These are phyloP conservation scores for Pleurotus platypus DNA, from an alignment of 768 basidiomycete species.

Conservation along the genomic window DNA sequence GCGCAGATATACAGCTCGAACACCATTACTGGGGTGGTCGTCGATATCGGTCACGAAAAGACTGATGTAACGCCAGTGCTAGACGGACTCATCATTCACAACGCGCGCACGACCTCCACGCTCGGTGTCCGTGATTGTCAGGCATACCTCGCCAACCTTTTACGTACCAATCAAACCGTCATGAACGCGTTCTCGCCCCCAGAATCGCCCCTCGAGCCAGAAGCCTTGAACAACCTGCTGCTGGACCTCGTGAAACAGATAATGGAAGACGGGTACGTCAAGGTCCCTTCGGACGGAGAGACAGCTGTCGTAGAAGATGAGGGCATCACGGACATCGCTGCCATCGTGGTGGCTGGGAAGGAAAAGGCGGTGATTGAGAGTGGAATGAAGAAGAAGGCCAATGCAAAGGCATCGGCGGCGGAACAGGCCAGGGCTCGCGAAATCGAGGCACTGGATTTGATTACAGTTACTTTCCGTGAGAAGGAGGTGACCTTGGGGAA, in stretches of 20 bases:
- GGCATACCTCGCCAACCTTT: constrained; percentile 67
- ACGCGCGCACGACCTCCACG: constrained; percentile 49
- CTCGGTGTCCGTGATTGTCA: constrained; percentile 74
- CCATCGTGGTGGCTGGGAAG: constrained; percentile 86
- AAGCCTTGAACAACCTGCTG: constrained; percentile 46
- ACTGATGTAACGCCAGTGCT: constrained; percentile 79
- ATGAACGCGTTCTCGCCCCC: constrained; percentile 55
- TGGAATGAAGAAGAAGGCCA: constrained; percentile 75
- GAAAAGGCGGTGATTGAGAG: constrained; percentile 87
- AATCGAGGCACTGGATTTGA: constrained; percentile 81
- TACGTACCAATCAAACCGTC: constrained; percentile 67
- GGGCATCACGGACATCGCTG: constrained; percentile 86
- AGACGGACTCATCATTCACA: constrained; percentile 63
- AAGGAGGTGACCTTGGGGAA: constrained; percentile 75
- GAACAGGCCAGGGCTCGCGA: constrained; percentile 80
- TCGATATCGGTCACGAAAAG: constrained; percentile 75
- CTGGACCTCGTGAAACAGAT: constrained; percentile 64
- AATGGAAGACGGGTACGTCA: constrained; percentile 62
- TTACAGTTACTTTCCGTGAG: constrained; percentile 70
- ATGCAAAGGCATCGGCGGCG: constrained; percentile 68
- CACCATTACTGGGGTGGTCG: constrained; percentile 66
- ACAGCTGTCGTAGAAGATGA: constrained; percentile 70
- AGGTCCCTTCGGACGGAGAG: constrained; percentile 74
- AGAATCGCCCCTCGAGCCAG: constrained; percentile 41
- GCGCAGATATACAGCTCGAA: constrained; percentile 80